Evolutionary conservation across 2,329 filamentous ascomycete species (phyloP).

Genomic region (Aspergillus fischeri): DNA sequence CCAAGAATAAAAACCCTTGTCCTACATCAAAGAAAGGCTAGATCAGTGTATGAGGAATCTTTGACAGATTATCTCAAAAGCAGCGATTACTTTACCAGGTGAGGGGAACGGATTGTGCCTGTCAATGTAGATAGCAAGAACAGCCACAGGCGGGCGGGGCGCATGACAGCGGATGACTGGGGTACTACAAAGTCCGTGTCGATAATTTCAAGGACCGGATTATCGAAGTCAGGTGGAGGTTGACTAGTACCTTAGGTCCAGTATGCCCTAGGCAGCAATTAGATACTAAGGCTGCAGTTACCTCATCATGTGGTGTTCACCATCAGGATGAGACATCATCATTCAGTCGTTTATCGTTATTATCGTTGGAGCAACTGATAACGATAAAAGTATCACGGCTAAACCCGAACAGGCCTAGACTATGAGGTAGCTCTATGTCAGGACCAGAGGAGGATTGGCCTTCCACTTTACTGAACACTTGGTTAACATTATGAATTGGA

Average conservation of each 20-base stretch:
- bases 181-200: background rate
- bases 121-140: background rate
- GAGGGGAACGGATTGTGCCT: background rate
- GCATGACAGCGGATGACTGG: constrained; percentile 12
- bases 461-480: background rate
- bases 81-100: background rate
- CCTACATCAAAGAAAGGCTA: background rate
- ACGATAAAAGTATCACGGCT: background rate
- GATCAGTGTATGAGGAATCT: background rate
- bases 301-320: constrained; percentile 9
- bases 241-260: background rate
- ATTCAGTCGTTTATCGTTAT: background rate
- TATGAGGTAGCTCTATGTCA: background rate
- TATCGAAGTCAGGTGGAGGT: background rate
- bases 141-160: constrained; percentile 10
- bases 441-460: background rate
- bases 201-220: background rate
- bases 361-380: background rate
- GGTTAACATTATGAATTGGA: background rate
- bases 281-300: background rate
- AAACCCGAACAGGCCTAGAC: background rate
- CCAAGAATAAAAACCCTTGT: background rate
- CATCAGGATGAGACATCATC: background rate
- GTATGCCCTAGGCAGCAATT: background rate
- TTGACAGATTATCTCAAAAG: background rate